Base-by-base conservation (phyloP, 805 yeast genomes). In the Pichia occidentalis region DNA sequence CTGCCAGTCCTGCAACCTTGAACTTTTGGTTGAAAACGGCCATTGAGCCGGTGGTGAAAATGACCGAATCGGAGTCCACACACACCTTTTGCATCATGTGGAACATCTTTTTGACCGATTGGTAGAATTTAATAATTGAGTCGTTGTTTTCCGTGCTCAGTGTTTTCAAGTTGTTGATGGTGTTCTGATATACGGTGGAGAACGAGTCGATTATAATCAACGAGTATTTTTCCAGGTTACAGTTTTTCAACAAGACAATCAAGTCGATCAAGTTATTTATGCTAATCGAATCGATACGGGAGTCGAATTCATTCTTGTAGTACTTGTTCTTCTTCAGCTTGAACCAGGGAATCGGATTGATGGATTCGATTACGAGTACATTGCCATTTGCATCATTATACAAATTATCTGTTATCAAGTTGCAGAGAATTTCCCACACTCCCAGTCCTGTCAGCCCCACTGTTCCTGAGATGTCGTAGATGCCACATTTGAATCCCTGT, bases 1-100 rank as follows among this genome's bases (percentile, higher is more conserved):
- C 31, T 5, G 37, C 37, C 16, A 33, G 42, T 9, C 29, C 45
- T 12, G 34, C 31, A 17, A 41, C 45, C 12, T 35, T 42, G 13
- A 18, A 56, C 50, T 20, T 48, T 36, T 58, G 61, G 14, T 42
- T 51, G 16, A 50, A 43, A 14, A 46, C 48, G 4, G 47, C 52
- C 56, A 57, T 49, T 19, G 49, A 47, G 1, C 63, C 63, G 1
- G 53, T 45, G 3, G 61, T 56, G n/a, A 58, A 36, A 12, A 54
- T 24, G 5, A 51, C 34, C 4, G 42, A 30, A 7, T 43, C 24
- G n/a, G 47, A 31, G 12, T 25, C 23, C 9, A 44, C 14, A 18
- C 38, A 29, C 3, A 30, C 3, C 7, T 27, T 21, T 11, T 37
- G 35, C 22, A 44, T 32, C 8, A 36, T 9, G 22, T 39, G 35